A percentile compares a stretch with the other conserved stretches of the same genome.
These are phyloP conservation scores for Periconia sp. DNA, from an alignment of 2,329 filamentous ascomycete species.

Conservation along the genomic window DNA sequence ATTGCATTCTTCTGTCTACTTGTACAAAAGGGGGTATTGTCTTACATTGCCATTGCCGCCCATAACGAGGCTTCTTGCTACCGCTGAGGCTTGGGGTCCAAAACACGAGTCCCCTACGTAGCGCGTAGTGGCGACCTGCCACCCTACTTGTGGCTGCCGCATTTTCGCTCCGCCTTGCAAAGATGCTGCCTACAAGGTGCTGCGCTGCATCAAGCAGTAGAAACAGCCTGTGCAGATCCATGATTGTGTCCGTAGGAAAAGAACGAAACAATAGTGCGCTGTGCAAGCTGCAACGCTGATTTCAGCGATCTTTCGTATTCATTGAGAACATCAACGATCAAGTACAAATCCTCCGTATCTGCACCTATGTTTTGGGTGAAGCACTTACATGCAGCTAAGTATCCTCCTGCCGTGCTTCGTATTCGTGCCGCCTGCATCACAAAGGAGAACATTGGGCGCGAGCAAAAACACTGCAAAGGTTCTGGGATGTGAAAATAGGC, in stretches of 20 bases:
- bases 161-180: neutral
- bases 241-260: neutral
- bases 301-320: neutral
- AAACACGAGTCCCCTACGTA: neutral
- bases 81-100: neutral
- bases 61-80: neutral
- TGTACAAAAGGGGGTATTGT: neutral
- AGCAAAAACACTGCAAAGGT: neutral
- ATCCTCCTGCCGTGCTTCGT: neutral
- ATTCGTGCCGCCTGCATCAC: slow-evolving; percentile 1
- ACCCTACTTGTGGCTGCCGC: neutral
- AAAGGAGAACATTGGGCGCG: neutral
- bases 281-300: neutral
- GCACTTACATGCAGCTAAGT: neutral
- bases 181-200: neutral
- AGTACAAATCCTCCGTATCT: neutral
- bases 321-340: neutral
- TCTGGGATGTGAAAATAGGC: too few species aligned
- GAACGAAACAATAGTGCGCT: neutral
- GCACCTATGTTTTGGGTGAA: neutral
- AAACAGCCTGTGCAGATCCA: neutral
- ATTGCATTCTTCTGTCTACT: neutral
- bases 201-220: neutral
- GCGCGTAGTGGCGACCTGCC: neutral
- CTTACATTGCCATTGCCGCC: neutral